Base-by-base conservation (phyloP, 2,329 filamentous ascomycete genomes). In the Botryotinia calthae region DNA sequence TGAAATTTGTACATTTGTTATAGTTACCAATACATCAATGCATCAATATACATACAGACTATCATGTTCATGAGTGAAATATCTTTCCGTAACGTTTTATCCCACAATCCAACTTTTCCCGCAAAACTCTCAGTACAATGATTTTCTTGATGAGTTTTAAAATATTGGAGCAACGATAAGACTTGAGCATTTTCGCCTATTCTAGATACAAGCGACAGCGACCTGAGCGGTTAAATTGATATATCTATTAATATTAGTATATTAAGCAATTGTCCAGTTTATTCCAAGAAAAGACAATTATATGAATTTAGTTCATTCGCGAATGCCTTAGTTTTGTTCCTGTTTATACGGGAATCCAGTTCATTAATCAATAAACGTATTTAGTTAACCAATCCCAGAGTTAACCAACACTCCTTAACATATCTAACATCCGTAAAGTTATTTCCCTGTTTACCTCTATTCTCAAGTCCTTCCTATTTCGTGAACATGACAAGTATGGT, bases 321-420 rank as follows among this genome's bases (percentile, higher is more conserved):
- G 48, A 7, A n/a, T 16, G 12, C 2, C 4, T 2, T 54, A 25
- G 16, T 16, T 54, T 51, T 54, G 12, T 54, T n/a, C 5, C 2
- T 14, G 4, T n/a, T 16, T n/a, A 14, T n/a, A n/a, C 12, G 48
- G 0, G n/a, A n/a, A 7, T 6, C 1, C 46, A 51, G 1, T n/a
- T n/a, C 25, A 2, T 51, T 16, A 7, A 51, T 1, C 5, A 51
- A n/a, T 14, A n/a, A n/a, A n/a, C n/a, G n/a, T n/a, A n/a, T n/a
- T n/a, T n/a, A n/a, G n/a, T n/a, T n/a, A 7, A 51, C 2, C 5
- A 51, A n/a, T 14, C 12, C 12, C 0, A n/a, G 25, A 0, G 6
- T 6, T 16, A 4, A 8, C 9, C 0, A n/a, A 0, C 1, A 16
- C 12, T 0, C 5, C 5, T 5, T 54, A n/a, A 16, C 1, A 7